phyloP scores from a whole-genome alignment of 306 rosid species.

The Medicago lupulina region DNA sequence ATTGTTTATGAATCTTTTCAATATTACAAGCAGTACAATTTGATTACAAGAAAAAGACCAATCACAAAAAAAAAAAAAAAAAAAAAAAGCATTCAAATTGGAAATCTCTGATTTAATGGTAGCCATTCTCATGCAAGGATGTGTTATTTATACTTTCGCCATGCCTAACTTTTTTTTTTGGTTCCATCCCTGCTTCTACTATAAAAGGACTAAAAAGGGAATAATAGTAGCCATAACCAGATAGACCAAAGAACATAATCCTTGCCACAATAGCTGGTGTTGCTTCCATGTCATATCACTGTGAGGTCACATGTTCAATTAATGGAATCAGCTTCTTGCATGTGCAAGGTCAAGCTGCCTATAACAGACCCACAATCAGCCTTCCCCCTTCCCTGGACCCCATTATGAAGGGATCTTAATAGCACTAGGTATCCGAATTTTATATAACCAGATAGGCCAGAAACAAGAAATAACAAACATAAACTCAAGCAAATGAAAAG shows the following conservation, averaged over 20 bases:
- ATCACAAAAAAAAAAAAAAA: not conserved
- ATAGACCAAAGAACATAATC: not conserved
- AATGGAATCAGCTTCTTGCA: constrained; percentile 10
- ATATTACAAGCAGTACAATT: constrained; percentile 4
- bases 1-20: constrained; percentile 36
- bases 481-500: constrained; percentile 7
- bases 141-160: not conserved
- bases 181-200: not conserved
- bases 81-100: not conserved
- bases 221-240: not conserved
- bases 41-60: not conserved
- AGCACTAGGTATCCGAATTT: not conserved
- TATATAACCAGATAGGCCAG: constrained; percentile 3
- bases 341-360: constrained; percentile 8
- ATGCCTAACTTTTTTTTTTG: not conserved
- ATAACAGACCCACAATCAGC: constrained; percentile 8
- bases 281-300: not conserved
- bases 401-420: constrained; percentile 1
- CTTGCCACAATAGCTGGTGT: not conserved
- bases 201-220: not conserved
- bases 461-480: not conserved
- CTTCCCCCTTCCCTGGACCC: not conserved
- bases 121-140: constrained; percentile 1
- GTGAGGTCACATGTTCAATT: not conserved
- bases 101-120: constrained; percentile 11